Evolutionary conservation across 768 basidiomycete species (phyloP), one percentile per base, ranked within the genome.

Genomic region (Lentinula detonsa): DNA sequence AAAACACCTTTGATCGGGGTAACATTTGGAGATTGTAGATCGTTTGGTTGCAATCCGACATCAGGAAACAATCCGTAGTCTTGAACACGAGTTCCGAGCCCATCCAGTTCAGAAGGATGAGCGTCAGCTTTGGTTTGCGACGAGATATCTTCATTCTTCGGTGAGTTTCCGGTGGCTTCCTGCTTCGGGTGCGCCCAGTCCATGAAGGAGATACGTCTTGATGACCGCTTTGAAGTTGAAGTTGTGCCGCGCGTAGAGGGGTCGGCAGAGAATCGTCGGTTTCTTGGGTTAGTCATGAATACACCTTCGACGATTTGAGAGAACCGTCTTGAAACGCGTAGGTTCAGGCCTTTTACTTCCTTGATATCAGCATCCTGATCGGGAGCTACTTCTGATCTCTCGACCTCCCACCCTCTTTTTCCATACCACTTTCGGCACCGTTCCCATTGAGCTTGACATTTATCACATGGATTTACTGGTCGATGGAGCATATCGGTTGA

Each of bases 351-450:
- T n/a, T 23, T 43, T 16, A 37, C 57, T 15, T 48, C 39, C 21
- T n/a, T 33, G 8, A 6, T 35, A 9, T 50, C 57, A 21, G 9
- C 33, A 49, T 7, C 4, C 4, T 21, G 18, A 10, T 10, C 9
- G 5, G n/a, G 18, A 59, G 40, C 33, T n/a, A 39, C 15, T 31
- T 49, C 31, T 3, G 18, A 8, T 10, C 15, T 23, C 18, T 21
- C 40, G 9, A 59, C 45, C 31, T 35, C 45, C 57, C 57, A 59
- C 3, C 57, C 57, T 46, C 57, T 59, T n/a, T 59, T 59, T 23
- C 57, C 57, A 35, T 59, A 59, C 57, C 57, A 59, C 10, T 49
- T 59, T 46, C 23, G 48, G 18, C 57, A 59, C 31, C 48, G 21
- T 3, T 59, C 42, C 57, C 57, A 59, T 39, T 59, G 57, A 13